Evolutionary conservation across 2,329 filamentous ascomycete species (phyloP), one percentile per base, ranked within the genome.

Genomic region (Fusarium fujikuroi): DNA sequence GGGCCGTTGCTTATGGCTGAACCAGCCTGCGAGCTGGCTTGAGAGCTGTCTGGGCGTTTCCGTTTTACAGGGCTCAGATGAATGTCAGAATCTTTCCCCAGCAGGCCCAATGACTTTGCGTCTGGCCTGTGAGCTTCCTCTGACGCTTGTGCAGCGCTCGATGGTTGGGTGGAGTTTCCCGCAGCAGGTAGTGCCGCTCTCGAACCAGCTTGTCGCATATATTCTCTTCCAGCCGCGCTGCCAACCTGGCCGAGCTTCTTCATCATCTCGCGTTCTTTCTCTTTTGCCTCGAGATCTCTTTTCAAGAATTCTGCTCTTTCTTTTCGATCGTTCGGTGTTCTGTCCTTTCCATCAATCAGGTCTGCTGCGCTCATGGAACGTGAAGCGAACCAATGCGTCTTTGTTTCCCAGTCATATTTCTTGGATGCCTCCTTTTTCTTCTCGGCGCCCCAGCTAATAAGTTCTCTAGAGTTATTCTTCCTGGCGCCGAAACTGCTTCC

Each of bases 231-330:
- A 1, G 92, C 87, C 10, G 91, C 91, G 54, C 84, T 87, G 15
- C 92, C 92, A 66, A 91, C 84, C 57, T 88, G 84, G 15, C 89
- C 89, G 5, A 96, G 85, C 74, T 89, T 90, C 79, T 89, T 90
- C 72, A 91, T 92, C 54, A 96, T 87, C 30, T 93, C 91, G 25
- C 90, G 86, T 80, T 95, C 93, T 77, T 89, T 92, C 80, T 95
- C 92, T 75, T 90, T 88, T 19, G 88, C 88, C 10, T 90, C 88
- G 10, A 95, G 83, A 7, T 88, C 87, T 63, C 90, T 87, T 70
- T 90, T 91, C 73, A 93, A 82, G 23, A 89, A 88, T 71, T 95
- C 93, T 58, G 90, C 89, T 66, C 88, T 87, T 75, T 90, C 90
- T 36, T 86, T 88, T 37, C 89, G 87, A 61, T 91, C 87, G 2